These are phyloP conservation scores for Cutaneotrichosporon sp. DNA, from an alignment of 1,284 basidiomycete genomes.

Conservation along the genomic window DNA sequence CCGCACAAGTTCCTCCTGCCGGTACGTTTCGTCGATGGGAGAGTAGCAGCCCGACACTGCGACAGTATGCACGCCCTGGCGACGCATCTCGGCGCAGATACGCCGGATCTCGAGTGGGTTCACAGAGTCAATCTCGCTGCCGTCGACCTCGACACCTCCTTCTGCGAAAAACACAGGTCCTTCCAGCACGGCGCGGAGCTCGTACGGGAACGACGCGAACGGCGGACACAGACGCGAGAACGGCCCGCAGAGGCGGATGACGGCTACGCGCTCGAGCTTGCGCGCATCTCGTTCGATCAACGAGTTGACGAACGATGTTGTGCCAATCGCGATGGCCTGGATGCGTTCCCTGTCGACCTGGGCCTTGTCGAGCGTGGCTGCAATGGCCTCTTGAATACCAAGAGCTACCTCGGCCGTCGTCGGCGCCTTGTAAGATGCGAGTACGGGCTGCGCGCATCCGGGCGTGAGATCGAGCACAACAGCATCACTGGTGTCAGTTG, in stretches of 20 bases:
- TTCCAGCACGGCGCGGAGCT: constrained; percentile 28
- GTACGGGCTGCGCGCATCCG: constrained; percentile 38
- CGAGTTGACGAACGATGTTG: constrained; percentile 40
- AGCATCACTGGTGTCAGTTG: constrained; percentile 53
- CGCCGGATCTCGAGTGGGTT: constrained; percentile 30
- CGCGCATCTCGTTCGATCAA: constrained; percentile 27
- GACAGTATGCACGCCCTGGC: constrained; percentile 29
- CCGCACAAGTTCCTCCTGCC: constrained; percentile 36
- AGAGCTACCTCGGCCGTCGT: constrained; percentile 56
- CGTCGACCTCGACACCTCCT: constrained; percentile 40
- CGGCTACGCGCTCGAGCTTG: constrained; percentile 31
- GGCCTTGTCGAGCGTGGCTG: constrained; percentile 8
- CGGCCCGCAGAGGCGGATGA: constrained; percentile 36
- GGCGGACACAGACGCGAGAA: constrained; percentile 29
- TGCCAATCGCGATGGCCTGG: constrained; percentile 35
- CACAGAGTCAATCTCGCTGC: constrained; percentile 30
- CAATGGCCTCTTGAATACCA: constrained; percentile 49
- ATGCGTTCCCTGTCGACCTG: constrained; percentile 11
- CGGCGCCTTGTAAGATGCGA: constrained; percentile 55
- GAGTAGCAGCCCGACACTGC: constrained; percentile 36
- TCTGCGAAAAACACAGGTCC: constrained; percentile 30
- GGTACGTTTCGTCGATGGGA: constrained; percentile 31
- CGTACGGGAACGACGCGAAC: constrained; percentile 34
- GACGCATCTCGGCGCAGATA: constrained; percentile 29
- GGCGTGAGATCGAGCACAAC: constrained; percentile 54